These are phyloP conservation scores for Luzula sylvatica DNA, from an alignment of 176 grass and related monocot species.

Conservation along the genomic window DNA sequence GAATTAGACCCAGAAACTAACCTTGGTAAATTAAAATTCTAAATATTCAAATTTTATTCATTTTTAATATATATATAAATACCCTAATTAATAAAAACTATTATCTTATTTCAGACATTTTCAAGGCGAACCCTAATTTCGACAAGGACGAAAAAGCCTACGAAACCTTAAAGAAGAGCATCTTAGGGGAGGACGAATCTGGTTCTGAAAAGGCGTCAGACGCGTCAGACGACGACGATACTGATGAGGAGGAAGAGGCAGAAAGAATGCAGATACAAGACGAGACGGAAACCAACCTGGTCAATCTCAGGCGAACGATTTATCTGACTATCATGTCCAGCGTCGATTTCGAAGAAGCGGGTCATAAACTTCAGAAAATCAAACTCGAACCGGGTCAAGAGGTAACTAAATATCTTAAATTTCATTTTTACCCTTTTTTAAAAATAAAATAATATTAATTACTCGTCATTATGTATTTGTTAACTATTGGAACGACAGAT, in stretches of 20 bases:
- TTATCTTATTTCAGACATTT: slow-evolving; percentile 94
- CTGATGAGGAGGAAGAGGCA: slow-evolving; percentile 4
- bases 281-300: slow-evolving; percentile 26
- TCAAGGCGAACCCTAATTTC: slow-evolving; percentile 67
- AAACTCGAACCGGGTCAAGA: slow-evolving; percentile 29
- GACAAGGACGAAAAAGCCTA: slow-evolving; percentile 86
- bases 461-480: too few relatives aligned
- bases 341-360: slow-evolving; percentile 30
- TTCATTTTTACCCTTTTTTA: too few relatives aligned
- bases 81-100: too few relatives aligned
- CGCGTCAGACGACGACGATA: slow-evolving; percentile 60
- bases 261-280: slow-evolving; percentile 18
- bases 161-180: slow-evolving; percentile 71
- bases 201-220: slow-evolving; percentile 43
- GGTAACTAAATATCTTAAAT: slow-evolving; percentile 18
- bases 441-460: too few relatives aligned
- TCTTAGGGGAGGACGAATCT: slow-evolving; percentile 61
- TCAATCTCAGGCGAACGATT: slow-evolving; percentile 28
- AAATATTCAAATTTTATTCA: slow-evolving; percentile 28
- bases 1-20: slow-evolving; percentile 24
- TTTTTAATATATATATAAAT: slow-evolving; percentile 6
- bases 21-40: too few relatives aligned
- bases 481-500: too few relatives aligned
- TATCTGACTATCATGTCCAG: slow-evolving; percentile 51
- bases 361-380: slow-evolving; percentile 31